These are phyloP conservation scores for Aethionema arabicum DNA, from an alignment of 345 rosid species.

Conservation along the genomic window DNA sequence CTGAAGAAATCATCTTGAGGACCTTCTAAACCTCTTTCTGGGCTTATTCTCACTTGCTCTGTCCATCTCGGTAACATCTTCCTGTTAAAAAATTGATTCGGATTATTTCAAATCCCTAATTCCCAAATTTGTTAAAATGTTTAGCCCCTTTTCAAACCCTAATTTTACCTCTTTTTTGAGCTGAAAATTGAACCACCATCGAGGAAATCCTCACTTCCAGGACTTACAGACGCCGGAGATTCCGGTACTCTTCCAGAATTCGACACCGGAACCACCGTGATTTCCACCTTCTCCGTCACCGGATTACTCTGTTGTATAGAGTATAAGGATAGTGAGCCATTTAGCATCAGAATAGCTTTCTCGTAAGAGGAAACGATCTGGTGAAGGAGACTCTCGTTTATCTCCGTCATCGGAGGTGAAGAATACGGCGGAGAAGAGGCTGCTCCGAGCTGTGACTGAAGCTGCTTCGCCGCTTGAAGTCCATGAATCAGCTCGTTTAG, in stretches of 20 bases:
- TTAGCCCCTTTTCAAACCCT: neutral
- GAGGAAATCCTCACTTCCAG: constrained; percentile 55
- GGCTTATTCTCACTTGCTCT: constrained; percentile 54
- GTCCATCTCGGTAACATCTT: constrained; percentile 62
- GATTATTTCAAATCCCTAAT: neutral
- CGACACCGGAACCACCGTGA: neutral
- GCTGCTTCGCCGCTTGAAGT: constrained; percentile 54
- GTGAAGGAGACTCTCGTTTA: constrained; percentile 43
- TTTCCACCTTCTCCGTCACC: neutral
- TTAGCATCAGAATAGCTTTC: constrained; percentile 56
- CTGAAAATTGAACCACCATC: constrained; percentile 35
- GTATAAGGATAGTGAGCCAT: constrained; percentile 31
- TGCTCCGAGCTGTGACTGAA: constrained; percentile 41
- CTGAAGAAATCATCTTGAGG: constrained; percentile 69
- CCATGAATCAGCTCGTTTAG: constrained; percentile 59
- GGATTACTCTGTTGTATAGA: constrained; percentile 27
- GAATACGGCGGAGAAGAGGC: constrained; percentile 28
- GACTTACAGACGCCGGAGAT: constrained; percentile 67
- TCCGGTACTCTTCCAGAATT: constrained; percentile 36
- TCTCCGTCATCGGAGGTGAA: constrained; percentile 23
- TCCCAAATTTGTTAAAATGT: constrained; percentile 4
- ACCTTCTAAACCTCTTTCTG: constrained; percentile 65
- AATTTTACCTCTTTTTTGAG: constrained; percentile 63
- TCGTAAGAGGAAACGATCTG: constrained; percentile 59
- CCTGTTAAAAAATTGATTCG: constrained; percentile 39